Percentiles rank a stretch among this genome's conserved stretches.
Conservation (phyloP, 2,329 filamentous ascomycete genomes). For the Calycina herbarum region DNA sequence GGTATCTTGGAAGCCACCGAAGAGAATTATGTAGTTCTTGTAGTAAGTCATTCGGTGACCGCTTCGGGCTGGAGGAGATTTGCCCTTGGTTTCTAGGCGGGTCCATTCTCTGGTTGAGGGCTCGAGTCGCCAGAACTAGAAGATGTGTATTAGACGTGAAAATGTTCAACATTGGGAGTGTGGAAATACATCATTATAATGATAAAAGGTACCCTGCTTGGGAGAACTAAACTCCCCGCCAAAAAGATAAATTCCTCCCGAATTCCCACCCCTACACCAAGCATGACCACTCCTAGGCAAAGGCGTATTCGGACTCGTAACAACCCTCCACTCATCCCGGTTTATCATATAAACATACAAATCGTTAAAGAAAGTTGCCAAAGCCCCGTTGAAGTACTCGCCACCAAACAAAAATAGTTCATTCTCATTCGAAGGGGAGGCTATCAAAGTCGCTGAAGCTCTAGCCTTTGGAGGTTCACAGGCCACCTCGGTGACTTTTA, state of each 20-base stretch:
- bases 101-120: conserved; percentile 85
- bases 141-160: too few species aligned
- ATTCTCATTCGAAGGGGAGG: conserved; percentile 81
- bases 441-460: conserved; percentile 77
- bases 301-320: conserved; percentile 89
- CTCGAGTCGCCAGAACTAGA: conserved; percentile 82
- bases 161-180: too few species aligned
- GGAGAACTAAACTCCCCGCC: conserved; percentile 96
- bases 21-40: conserved; percentile 95
- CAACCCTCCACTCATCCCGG: conserved; percentile 84
- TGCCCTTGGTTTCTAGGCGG: conserved; percentile 76
- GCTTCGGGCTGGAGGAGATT: conserved; percentile 78
- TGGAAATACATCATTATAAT: conserved; percentile 74
- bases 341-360: conserved; percentile 73
- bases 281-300: conserved; percentile 90
- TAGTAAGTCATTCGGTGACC: conserved; percentile 96
- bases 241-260: conserved; percentile 82
- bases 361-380: conserved; percentile 72
- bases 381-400: conserved; percentile 90
- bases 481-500: conserved; percentile 85
- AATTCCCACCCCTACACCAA: conserved; percentile 86
- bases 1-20: conserved; percentile 96
- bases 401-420: conserved; percentile 91
- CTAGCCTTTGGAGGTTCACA: conserved; percentile 75
- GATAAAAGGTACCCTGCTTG: conserved; percentile 97